Percentiles rank a stretch among this genome's conserved stretches.
Evolutionary conservation across 2,329 filamentous ascomycete genomes (phyloP).

Genomic region (Colletotrichum sp.): DNA sequence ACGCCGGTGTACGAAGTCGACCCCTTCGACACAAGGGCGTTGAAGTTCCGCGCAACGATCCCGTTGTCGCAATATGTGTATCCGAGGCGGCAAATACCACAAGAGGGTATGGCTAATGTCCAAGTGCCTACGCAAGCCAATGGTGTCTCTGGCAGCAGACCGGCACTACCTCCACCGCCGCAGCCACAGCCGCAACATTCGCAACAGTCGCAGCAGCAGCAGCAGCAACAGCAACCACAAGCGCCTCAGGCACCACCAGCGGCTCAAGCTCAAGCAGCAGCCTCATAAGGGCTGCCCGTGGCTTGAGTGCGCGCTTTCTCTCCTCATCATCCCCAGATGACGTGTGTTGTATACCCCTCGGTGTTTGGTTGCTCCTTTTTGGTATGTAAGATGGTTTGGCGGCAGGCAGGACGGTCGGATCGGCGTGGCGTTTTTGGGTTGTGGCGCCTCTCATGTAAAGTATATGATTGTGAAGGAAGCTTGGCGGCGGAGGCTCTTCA

Average conservation of each 20-base stretch:
- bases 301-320: neutral
- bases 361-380: conserved; percentile 19
- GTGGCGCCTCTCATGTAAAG: conserved; percentile 12
- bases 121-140: conserved; percentile 3
- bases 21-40: conserved; percentile 64
- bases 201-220: conserved; percentile 26
- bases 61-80: conserved; percentile 51
- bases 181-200: conserved; percentile 21
- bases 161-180: conserved; percentile 22
- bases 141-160: conserved; percentile 15
- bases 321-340: conserved; percentile 12
- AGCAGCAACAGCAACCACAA: conserved; percentile 23
- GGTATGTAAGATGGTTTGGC: conserved; percentile 7
- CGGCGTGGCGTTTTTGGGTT: conserved; percentile 17
- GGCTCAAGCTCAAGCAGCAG: conserved; percentile 4
- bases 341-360: conserved; percentile 19
- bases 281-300: neutral
- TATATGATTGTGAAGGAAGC: conserved; percentile 10
- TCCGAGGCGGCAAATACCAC: conserved; percentile 38
- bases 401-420: conserved; percentile 14
- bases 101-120: conserved; percentile 23
- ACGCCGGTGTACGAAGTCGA: conserved; percentile 77
- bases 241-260: conserved; percentile 3
- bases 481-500: neutral
- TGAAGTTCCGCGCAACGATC: conserved; percentile 66